These are phyloP conservation scores for Schrenkiella parvula DNA, from an alignment of 345 rosid genomes.

Conservation along the genomic window DNA sequence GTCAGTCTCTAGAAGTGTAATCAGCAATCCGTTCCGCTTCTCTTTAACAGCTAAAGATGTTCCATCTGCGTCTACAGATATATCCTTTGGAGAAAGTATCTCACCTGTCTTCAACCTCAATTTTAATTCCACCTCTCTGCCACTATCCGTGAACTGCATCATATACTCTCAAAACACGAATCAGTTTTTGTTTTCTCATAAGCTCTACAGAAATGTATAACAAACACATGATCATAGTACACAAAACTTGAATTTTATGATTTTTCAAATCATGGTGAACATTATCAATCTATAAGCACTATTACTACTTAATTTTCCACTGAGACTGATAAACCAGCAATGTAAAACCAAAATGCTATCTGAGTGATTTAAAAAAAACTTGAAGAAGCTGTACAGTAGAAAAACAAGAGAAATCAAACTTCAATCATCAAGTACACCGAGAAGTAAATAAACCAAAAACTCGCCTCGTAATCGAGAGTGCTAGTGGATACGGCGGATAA, in stretches of 20 bases:
- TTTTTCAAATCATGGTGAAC: neutral
- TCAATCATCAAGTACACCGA: neutral
- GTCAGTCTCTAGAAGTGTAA: conserved; percentile 62
- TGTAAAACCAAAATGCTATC: neutral
- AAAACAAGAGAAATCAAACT: neutral
- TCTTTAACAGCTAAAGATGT: conserved; percentile 51
- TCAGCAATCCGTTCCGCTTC: conserved; percentile 40
- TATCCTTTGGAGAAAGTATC: conserved; percentile 47
- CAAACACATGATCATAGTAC: neutral
- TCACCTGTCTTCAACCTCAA: conserved; percentile 46
- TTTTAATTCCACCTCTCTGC: conserved; percentile 76
- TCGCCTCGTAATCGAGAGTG: conserved; percentile 55
- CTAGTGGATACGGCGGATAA: conserved; percentile 42
- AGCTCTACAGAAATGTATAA: neutral
- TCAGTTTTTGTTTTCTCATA: neutral
- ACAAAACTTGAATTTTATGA: neutral
- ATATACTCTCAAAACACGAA: neutral
- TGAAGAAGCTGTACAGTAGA: neutral
- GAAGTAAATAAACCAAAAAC: neutral
- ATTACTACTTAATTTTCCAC: neutral
- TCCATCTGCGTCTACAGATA: conserved; percentile 76
- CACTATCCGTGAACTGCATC: conserved; percentile 71
- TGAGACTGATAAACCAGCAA: neutral
- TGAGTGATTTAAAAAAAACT: neutral
- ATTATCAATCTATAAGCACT: neutral